phyloP scores from a whole-genome alignment of 2,329 filamentous ascomycete genomes.

The Stemphylium lycopersici region DNA sequence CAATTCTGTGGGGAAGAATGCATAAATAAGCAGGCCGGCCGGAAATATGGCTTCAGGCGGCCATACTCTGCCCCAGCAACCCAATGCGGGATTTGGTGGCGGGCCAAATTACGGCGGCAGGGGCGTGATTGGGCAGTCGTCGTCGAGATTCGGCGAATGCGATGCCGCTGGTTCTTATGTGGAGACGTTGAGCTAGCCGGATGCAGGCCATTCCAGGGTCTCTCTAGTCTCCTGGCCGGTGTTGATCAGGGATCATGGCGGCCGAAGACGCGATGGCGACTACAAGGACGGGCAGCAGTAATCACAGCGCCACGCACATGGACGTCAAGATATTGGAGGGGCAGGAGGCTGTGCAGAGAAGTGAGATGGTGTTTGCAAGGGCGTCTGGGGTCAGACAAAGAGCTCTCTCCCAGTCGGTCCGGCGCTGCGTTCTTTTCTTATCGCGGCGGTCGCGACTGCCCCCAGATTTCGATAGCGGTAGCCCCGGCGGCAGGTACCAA shows the following conservation, averaged over 20 bases:
- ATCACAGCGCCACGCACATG: neutral
- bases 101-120: neutral
- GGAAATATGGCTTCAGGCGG: too few species aligned
- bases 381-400: neutral
- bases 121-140: slow-evolving; percentile 3
- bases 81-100: too few species aligned
- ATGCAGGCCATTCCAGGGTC: slow-evolving; percentile 13
- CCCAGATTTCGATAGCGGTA: slow-evolving; percentile 21
- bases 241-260: slow-evolving; percentile 5
- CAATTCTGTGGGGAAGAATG: too few species aligned
- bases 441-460: slow-evolving; percentile 2
- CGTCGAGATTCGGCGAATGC: neutral
- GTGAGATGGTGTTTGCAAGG: neutral
- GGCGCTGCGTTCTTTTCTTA: neutral
- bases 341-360: neutral
- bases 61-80: too few species aligned
- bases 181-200: slow-evolving; percentile 5
- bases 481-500: slow-evolving; percentile 25
- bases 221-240: neutral
- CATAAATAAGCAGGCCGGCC: too few species aligned
- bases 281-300: neutral
- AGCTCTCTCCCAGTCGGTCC: too few species aligned
- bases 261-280: neutral
- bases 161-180: neutral
- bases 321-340: neutral